Base-by-base conservation (phyloP, 2,329 filamentous ascomycete species). In the Daldinia sp. region DNA sequence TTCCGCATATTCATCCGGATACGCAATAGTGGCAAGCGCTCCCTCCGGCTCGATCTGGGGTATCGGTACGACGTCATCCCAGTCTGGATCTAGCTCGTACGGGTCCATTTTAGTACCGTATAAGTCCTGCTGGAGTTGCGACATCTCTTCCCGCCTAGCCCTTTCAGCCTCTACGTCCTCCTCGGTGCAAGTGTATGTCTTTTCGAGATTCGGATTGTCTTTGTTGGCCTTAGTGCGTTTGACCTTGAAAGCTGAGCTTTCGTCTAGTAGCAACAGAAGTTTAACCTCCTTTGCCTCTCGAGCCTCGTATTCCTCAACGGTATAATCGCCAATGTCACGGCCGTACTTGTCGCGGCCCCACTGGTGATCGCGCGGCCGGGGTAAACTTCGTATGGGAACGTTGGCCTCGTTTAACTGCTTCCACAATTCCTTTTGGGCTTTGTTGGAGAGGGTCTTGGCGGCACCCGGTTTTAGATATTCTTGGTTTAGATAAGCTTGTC, bases 1-100 rank as follows among this genome's bases (percentile, higher is more conserved):
- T 83, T 98, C 94, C 70, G 91, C 89, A 80, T 99, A 99, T 71
- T 96, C 91, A 35, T 93, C 90, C 2, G 91, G 89, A 81, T 99
- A 99, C 65, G 94, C 91, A 80, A 99, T 99, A 66, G 91, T 89
- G n/a, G 95, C 95, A 65, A 99, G 88, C 30, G 95, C 93, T 73
- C 91, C 86, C 73, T 90, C 91, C 67, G 93, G 92, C 81, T 98
- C 94, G 77, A 93, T 87, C 75, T 96, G 90, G 3, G 92, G 90
- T 63, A 98, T 91, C 20, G 94, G 94, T 59, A 89, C 84, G 58
- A 98, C 86, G 81, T 97, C 93, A 73, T 93, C 89, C 95, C 94
- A 98, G 69, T 85, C 86, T 1, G 93, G 90, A 79, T 94, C 90
- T 68, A 86, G 84, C 58, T 87, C 85, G 79, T 92, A 92, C 75